Conservation (phyloP, 805 yeast species). For the Candida insectorum region DNA sequence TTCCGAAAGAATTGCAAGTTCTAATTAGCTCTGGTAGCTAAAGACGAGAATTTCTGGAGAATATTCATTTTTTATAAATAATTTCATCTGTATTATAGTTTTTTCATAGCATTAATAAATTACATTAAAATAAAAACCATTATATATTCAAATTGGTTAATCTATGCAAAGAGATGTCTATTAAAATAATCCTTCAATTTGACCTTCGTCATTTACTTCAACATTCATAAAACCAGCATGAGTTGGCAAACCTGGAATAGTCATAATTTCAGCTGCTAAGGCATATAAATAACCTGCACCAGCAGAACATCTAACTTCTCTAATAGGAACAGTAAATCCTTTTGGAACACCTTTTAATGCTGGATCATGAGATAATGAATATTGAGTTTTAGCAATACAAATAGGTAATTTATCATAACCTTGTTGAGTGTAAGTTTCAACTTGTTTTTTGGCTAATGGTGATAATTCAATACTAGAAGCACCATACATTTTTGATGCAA, state of each 20-base stretch:
- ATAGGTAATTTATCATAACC: constrained; percentile 91
- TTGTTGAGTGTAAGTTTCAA: constrained; percentile 77
- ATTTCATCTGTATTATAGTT: background rate
- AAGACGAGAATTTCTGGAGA: background rate
- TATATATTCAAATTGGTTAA: no score
- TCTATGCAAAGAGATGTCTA: no score
- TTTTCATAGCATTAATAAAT: no score
- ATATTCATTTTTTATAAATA: background rate
- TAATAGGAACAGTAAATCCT: constrained; percentile 89
- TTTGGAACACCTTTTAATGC: constrained; percentile 90
- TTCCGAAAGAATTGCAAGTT: constrained; percentile 4
- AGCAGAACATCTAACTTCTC: constrained; percentile 89
- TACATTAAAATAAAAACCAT: no score
- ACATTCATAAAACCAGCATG: constrained; percentile 97
- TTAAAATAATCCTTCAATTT: constrained; percentile 87
- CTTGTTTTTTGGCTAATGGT: constrained; percentile 76
- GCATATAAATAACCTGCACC: constrained; percentile 98
- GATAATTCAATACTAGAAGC: constrained; percentile 80
- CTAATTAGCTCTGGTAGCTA: constrained; percentile 13
- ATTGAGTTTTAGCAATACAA: constrained; percentile 97
- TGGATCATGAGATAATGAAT: constrained; percentile 93
- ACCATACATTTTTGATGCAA: constrained; percentile 90
- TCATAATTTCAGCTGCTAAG: constrained; percentile 93
- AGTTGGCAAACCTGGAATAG: constrained; percentile 96
- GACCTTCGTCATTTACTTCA: constrained; percentile 86